Evolutionary conservation across 768 basidiomycete species (phyloP).

Genomic region (Piloderma croceum): DNA sequence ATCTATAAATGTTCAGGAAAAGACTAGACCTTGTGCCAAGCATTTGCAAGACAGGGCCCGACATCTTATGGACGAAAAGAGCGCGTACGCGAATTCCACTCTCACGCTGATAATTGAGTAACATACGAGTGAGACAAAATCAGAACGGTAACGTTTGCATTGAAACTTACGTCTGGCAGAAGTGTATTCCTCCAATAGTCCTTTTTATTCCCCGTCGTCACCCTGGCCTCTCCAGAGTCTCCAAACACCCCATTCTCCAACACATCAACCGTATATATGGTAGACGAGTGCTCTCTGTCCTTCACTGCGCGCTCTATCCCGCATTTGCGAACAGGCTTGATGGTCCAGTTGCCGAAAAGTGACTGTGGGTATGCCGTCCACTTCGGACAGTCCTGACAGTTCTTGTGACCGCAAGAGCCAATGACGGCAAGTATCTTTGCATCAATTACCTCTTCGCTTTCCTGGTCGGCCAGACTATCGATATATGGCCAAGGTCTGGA

Average conservation of each 20-base stretch:
- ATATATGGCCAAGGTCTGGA: constrained; percentile 34
- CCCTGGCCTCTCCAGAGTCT: constrained; percentile 7
- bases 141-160: background rate
- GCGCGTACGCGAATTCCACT: background rate
- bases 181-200: constrained; percentile 33
- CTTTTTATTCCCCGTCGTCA: constrained; percentile 18
- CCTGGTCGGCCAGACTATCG: background rate
- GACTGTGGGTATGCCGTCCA: constrained; percentile 56
- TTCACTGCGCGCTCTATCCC: background rate
- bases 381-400: too few species aligned
- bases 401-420: too few species aligned
- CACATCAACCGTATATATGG: constrained; percentile 37
- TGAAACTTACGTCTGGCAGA: constrained; percentile 28
- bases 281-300: constrained; percentile 16
- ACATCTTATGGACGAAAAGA: constrained; percentile 46
- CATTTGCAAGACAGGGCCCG: constrained; percentile 48
- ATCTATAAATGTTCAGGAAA: constrained; percentile 23
- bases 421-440: too few species aligned
- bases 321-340: constrained; percentile 23
- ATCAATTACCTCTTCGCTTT: background rate
- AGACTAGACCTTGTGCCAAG: constrained; percentile 43
- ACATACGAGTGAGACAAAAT: background rate
- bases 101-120: background rate
- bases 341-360: constrained; percentile 53
- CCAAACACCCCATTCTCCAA: constrained; percentile 21